A percentile compares a stretch with the other conserved stretches of the same genome.
Evolutionary conservation across 1,284 basidiomycete species (phyloP).

Genomic region (Termitomyces sp.): DNA sequence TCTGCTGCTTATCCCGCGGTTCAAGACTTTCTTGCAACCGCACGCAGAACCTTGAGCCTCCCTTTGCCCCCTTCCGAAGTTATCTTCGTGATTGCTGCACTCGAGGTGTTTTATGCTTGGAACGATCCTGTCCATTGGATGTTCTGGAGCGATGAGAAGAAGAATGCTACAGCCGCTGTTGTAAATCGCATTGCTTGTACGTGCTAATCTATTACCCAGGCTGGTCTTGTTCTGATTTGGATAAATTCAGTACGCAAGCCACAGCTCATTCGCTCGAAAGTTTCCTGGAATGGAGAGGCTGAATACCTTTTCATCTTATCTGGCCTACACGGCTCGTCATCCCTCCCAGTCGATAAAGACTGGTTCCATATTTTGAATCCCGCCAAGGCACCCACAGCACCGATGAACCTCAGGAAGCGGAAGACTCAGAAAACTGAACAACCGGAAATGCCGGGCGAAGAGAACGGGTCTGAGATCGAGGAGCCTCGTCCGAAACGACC

Average conservation of each 20-base stretch:
- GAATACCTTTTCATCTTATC: constrained; percentile 34
- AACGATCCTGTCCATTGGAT: constrained; percentile 39
- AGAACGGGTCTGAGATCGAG: constrained; percentile 18
- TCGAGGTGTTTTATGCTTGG: constrained; percentile 36
- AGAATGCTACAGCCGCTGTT: constrained; percentile 29
- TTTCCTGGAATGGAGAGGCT: constrained; percentile 35
- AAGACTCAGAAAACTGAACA: constrained; percentile 25
- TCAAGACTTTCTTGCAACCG: constrained; percentile 29
- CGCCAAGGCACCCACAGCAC: constrained; percentile 23
- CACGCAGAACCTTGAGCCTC: constrained; percentile 27
- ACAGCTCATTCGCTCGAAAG: constrained; percentile 29
- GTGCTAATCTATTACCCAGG: constrained; percentile 16
- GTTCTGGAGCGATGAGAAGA: constrained; percentile 39
- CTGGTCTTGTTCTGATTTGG: constrained; percentile 7
- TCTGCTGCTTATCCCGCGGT: constrained; percentile 33
- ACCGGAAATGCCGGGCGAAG: constrained; percentile 16
- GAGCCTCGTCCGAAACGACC: constrained; percentile 20
- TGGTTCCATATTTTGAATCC: constrained; percentile 31
- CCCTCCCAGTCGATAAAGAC: constrained; percentile 23
- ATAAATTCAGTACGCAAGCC: constrained; percentile 28
- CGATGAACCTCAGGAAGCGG: constrained; percentile 31
- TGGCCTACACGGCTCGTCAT: constrained; percentile 27
- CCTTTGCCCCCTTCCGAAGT: constrained; percentile 30
- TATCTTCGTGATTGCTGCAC: constrained; percentile 40
- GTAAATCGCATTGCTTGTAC: constrained; percentile 39